A percentile compares a stretch with the other conserved stretches of the same genome.
Evolutionary conservation across 768 basidiomycete genomes (phyloP).

Genomic region (Lanmaoa rubissima): DNA sequence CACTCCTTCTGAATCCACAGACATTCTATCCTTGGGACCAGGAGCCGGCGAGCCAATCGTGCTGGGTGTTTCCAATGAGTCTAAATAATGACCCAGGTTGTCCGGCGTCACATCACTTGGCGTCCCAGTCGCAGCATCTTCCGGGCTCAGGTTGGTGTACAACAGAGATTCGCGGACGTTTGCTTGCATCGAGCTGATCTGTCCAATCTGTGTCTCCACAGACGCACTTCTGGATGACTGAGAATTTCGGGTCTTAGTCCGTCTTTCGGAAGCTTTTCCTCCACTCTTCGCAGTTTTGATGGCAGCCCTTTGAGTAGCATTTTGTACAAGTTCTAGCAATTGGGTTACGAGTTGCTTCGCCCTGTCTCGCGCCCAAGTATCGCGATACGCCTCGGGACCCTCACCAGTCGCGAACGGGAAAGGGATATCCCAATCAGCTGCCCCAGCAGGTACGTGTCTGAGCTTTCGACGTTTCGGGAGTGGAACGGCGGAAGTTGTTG

Average conservation of each 20-base stretch:
- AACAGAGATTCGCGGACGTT: not conserved
- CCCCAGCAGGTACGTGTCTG: slow-evolving; percentile 71
- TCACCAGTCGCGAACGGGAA: slow-evolving; percentile 73
- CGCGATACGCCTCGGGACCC: slow-evolving; percentile 62
- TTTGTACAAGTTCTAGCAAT: slow-evolving; percentile 57
- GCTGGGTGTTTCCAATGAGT: slow-evolving; percentile 35
- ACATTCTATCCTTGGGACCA: slow-evolving; percentile 8
- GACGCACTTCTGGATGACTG: slow-evolving; percentile 32
- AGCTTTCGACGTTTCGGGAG: slow-evolving; percentile 61
- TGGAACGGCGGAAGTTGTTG: slow-evolving; percentile 11
- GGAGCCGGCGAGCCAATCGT: not conserved
- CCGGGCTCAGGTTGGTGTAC: not conserved
- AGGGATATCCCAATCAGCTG: slow-evolving; percentile 79
- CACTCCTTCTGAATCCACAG: slow-evolving; percentile 7
- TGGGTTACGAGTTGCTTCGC: slow-evolving; percentile 61
- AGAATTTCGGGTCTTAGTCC: slow-evolving; percentile 35
- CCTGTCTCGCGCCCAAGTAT: slow-evolving; percentile 64
- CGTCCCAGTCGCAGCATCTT: not conserved
- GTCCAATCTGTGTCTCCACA: slow-evolving; percentile 11
- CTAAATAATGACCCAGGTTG: slow-evolving; percentile 38
- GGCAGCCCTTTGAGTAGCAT: slow-evolving; percentile 60
- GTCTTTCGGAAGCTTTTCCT: slow-evolving; percentile 5
- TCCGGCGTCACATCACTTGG: not conserved
- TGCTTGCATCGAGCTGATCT: not conserved
- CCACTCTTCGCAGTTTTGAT: slow-evolving; percentile 37